Evolutionary conservation across 2,329 filamentous ascomycete genomes (phyloP), one percentile per base, ranked within the genome.

Genomic region (Fusarium concolor): DNA sequence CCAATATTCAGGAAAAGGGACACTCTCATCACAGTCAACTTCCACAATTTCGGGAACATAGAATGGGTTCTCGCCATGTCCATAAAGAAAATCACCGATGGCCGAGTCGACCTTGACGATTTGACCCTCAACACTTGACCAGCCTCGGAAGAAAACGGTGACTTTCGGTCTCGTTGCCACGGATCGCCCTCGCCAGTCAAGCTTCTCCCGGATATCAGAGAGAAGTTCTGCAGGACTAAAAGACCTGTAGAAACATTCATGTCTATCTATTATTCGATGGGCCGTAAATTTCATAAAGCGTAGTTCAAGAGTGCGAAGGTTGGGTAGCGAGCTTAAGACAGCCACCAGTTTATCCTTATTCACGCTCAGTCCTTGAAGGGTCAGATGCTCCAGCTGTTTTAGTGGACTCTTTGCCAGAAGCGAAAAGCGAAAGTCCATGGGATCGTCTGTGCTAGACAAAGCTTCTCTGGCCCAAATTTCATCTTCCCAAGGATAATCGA

Each of bases 301-400:
- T 7, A 80, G 63, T 31, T 80, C 71, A 3, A 79, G 65, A 3
- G 75, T 76, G 11, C 70, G 70, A 12, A 78, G 26, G 1, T 72
- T 74, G 5, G 75, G 77, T 4, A 79, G 42, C 2, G 42, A 53
- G 2, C 45, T 38, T 15, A 81, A 73, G 1, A 77, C 45, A 3
- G 64, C 54, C 10, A 80, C 44, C 0, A 79, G 29, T 33, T 78
- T 75, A 2, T 62, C 43, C 33, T 74, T 58, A 20, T 45, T 51
- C 2, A 79, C 72, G 0, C 73, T 17, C 9, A 77, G 75, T 15
- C 62, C 45, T 1, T 68, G 74, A 5, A 80, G 68, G 6, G 66
- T 67, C 56, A 81, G 79, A 41, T 78, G 75, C 2, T 58, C 66
- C 6, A 81, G 67, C 1, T 61, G 65, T 2, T 75, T 5, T 12